Percentiles rank a stretch among this genome's conserved stretches.
Evolutionary conservation across 2,329 filamentous ascomycete genomes (phyloP).

Genomic region (Ascochyta pisi): DNA sequence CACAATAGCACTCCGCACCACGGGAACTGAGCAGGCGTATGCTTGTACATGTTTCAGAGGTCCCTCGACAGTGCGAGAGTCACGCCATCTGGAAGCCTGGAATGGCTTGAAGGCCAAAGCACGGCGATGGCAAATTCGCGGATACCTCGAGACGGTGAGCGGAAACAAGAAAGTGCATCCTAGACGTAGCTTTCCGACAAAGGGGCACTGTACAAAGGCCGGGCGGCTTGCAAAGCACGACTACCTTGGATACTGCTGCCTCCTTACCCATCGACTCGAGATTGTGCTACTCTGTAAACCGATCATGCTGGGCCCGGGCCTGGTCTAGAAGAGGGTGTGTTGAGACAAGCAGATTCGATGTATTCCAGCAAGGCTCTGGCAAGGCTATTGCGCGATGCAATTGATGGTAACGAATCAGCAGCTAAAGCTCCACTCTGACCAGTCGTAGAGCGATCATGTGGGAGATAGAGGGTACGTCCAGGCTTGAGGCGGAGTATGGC

Average conservation of each 20-base stretch:
- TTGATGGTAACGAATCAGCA: slow-evolving; percentile 34
- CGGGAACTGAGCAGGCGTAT: slow-evolving; percentile 7
- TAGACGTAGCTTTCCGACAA: not conserved
- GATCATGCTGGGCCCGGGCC: not conserved
- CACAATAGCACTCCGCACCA: not conserved
- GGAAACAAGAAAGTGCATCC: not conserved
- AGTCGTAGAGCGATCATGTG: slow-evolving; percentile 36
- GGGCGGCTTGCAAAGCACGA: not conserved
- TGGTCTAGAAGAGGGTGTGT: slow-evolving; percentile 9
- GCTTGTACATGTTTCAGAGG: slow-evolving; percentile 6
- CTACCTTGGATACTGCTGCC: slow-evolving; percentile 1
- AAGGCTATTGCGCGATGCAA: slow-evolving; percentile 26
- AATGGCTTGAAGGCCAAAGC: not conserved
- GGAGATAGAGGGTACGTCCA: slow-evolving; percentile 21
- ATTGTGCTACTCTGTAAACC: not conserved
- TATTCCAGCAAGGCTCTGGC: slow-evolving; percentile 36
- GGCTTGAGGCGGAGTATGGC: slow-evolving; percentile 28
- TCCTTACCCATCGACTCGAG: not conserved
- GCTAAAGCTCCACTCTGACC: slow-evolving; percentile 11
- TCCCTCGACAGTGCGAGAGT: not conserved
- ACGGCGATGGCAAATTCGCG: not conserved
- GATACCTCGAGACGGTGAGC: slow-evolving; percentile 7
- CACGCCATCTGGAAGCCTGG: not conserved
- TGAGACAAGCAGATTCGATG: slow-evolving; percentile 12
- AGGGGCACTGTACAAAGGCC: not conserved